Conservation (phyloP, 805 yeast species). For the Saccharomycopsis sp. region DNA sequence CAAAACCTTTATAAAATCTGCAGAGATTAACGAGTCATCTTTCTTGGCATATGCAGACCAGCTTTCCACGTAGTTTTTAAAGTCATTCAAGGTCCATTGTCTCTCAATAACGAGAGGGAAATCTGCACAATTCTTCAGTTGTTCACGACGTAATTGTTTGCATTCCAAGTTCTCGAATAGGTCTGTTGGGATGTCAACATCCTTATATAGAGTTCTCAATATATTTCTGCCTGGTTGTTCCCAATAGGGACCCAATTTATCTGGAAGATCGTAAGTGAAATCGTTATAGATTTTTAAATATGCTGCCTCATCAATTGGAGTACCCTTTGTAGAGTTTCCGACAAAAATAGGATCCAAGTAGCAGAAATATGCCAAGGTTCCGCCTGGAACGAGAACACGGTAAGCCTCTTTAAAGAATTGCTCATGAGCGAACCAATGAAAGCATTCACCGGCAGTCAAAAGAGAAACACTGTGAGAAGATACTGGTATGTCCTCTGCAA, state of each 20-base stretch:
- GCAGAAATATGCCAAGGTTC: slow-evolving; percentile 73
- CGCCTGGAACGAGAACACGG: slow-evolving; percentile 48
- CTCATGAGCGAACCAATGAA: slow-evolving; percentile 74
- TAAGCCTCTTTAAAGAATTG: slow-evolving; percentile 44
- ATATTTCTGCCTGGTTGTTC: slow-evolving; percentile 72
- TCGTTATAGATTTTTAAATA: slow-evolving; percentile 43
- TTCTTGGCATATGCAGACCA: slow-evolving; percentile 54
- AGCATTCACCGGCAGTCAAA: slow-evolving; percentile 75
- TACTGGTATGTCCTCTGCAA: slow-evolving; percentile 28
- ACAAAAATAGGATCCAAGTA: slow-evolving; percentile 64
- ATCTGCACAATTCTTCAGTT: slow-evolving; percentile 21
- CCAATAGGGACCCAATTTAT: slow-evolving; percentile 66
- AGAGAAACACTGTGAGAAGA: slow-evolving; percentile 43
- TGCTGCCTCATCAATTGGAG: neutral
- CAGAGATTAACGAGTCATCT: slow-evolving; percentile 40
- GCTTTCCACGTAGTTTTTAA: slow-evolving; percentile 51
- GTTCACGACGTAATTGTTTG: slow-evolving; percentile 28
- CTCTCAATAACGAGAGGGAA: slow-evolving; percentile 28
- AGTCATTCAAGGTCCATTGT: slow-evolving; percentile 39
- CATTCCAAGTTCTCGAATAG: slow-evolving; percentile 36
- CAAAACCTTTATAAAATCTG: slow-evolving; percentile 39
- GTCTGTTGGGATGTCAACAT: slow-evolving; percentile 37
- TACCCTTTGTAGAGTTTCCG: slow-evolving; percentile 37
- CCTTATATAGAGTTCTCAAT: slow-evolving; percentile 39
- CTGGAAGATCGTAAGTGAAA: slow-evolving; percentile 43